Conservation (phyloP, 768 basidiomycete species). For the Collybia mongolica region DNA sequence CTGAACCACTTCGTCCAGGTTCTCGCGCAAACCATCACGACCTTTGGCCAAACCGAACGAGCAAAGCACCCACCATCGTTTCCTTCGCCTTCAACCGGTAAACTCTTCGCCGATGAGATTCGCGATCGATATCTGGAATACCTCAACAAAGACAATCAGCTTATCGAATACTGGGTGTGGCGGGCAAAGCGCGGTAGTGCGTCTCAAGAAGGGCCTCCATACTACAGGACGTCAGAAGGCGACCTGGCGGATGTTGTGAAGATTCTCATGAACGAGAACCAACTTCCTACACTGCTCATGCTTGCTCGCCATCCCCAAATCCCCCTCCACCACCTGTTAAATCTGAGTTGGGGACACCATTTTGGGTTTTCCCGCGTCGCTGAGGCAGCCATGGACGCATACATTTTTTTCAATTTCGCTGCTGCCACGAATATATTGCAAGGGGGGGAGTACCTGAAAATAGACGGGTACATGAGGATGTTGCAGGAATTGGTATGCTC, state of each 20-base stretch:
- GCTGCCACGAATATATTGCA: constrained; percentile 26
- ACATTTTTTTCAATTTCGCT: constrained; percentile 35
- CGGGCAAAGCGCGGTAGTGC: constrained; percentile 1
- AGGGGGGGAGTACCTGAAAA: constrained; percentile 22
- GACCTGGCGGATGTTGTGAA: constrained; percentile 34
- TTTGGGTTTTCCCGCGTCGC: constrained; percentile 30
- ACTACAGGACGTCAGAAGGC: constrained; percentile 17
- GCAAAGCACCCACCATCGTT: constrained; percentile 24
- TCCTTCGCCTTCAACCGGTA: constrained; percentile 12
- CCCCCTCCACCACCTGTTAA: constrained; percentile 23
- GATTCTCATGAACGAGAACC: constrained; percentile 31
- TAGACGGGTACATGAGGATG: constrained; percentile 17
- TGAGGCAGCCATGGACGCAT: constrained; percentile 27
- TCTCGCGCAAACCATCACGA: constrained; percentile 22
- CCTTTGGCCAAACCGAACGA: constrained; percentile 36
- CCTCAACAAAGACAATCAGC: constrained; percentile 27
- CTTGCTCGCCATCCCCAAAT: constrained; percentile 34
- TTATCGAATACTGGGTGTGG: constrained; percentile 31
- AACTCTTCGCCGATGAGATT: constrained; percentile 29
- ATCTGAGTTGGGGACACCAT: constrained; percentile 27
- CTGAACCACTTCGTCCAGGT: constrained; percentile 32
- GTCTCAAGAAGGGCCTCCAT: constrained; percentile 4
- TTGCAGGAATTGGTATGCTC: constrained; percentile 7
- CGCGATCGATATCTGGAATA: constrained; percentile 25
- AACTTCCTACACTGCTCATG: constrained; percentile 29